These are phyloP conservation scores for Colletotrichum tropicicola DNA, from an alignment of 2,329 filamentous ascomycete species.

Conservation along the genomic window DNA sequence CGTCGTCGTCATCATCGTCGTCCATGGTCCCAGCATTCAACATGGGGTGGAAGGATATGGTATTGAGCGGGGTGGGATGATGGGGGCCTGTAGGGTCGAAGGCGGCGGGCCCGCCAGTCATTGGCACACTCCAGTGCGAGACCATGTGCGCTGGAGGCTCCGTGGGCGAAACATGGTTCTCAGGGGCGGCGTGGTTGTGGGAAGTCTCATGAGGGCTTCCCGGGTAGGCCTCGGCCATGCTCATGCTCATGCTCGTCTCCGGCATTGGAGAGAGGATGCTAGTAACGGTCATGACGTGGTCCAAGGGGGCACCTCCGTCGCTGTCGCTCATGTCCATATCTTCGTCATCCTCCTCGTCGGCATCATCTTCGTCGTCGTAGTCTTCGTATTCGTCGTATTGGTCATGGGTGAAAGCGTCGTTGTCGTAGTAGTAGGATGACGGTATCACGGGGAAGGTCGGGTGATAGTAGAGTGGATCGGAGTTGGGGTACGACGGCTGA, in stretches of 20 bases:
- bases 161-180: not conserved
- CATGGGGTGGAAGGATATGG: slow-evolving; percentile 26
- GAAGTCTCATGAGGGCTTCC: not conserved
- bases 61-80: slow-evolving; percentile 24
- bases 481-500: slow-evolving; percentile 4
- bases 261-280: slow-evolving; percentile 19
- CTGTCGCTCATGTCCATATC: slow-evolving; percentile 45
- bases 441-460: slow-evolving; percentile 25
- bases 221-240: not conserved
- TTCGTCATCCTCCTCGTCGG: slow-evolving; percentile 28
- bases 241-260: not conserved
- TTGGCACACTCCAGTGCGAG: slow-evolving; percentile 12
- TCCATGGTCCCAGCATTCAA: slow-evolving; percentile 15
- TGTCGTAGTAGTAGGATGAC: slow-evolving; percentile 21
- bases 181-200: not conserved
- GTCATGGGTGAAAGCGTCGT: slow-evolving; percentile 1
- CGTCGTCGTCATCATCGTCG: slow-evolving; percentile 18
- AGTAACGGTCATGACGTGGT: slow-evolving; percentile 18
- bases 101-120: not conserved
- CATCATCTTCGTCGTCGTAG: slow-evolving; percentile 16
- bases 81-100: slow-evolving; percentile 12
- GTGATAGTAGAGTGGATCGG: slow-evolving; percentile 1
- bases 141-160: slow-evolving; percentile 20
- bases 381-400: slow-evolving; percentile 23
- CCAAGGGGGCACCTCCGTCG: slow-evolving; percentile 41